Evolutionary conservation across 2,329 filamentous ascomycete genomes (phyloP).

Genomic region (Colletotrichum sp.): DNA sequence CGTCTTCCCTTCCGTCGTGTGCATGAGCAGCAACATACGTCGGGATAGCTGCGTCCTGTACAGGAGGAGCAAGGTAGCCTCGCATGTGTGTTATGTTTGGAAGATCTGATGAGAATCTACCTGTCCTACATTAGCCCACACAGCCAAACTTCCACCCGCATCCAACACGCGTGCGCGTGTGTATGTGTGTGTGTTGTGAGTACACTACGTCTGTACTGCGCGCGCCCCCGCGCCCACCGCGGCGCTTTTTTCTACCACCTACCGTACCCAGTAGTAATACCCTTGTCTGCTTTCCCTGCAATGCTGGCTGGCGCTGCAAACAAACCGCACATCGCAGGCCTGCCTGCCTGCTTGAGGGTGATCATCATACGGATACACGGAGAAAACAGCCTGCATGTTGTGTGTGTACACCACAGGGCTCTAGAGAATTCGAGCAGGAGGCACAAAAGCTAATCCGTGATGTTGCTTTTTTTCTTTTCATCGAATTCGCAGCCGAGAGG

Average conservation of each 20-base stretch:
- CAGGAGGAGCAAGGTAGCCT: background rate
- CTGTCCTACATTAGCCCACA: conserved; percentile 17
- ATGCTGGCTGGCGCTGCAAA: background rate
- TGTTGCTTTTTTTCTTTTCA: background rate
- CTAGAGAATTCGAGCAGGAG: background rate
- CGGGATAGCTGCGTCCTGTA: conserved; percentile 18
- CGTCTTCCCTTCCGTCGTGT: conserved; percentile 14
- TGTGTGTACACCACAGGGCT: background rate
- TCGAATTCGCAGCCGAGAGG: background rate
- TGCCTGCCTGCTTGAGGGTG: background rate
- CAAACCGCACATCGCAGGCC: too few relatives aligned
- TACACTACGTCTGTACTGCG: background rate
- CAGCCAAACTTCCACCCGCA: background rate
- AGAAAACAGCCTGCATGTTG: background rate
- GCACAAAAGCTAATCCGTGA: background rate
- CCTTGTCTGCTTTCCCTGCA: background rate
- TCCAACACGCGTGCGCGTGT: background rate
- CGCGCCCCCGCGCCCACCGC: background rate
- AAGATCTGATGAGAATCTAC: conserved; percentile 18
- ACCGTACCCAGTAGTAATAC: background rate
- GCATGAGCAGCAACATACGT: conserved; percentile 6
- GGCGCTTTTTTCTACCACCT: background rate
- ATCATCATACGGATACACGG: background rate
- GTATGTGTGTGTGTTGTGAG: background rate
- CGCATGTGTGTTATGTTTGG: conserved; percentile 3